Evolutionary conservation across 106 monocot genomes (phyloP), one percentile per base, ranked within the genome.

Genomic region (Acanthochlamys bracteata): DNA sequence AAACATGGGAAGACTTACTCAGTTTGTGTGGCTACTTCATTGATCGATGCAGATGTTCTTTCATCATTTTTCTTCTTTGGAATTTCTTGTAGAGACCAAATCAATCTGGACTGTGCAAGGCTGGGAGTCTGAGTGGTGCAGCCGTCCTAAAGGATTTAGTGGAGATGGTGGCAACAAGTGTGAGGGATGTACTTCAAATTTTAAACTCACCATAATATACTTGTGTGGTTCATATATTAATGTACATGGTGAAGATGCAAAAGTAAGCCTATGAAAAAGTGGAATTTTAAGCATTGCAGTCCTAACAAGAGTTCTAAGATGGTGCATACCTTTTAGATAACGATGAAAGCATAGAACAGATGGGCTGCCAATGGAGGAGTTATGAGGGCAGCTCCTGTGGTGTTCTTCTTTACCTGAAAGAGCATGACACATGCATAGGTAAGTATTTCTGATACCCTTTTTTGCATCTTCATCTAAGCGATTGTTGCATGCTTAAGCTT

Each of bases 361-460:
- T 13, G 13, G 77, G 66, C 2, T 77, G 77, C 26, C 77, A 77
- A 21, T 77, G 71, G 77, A 71, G 77, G 22, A 72, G 77, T 61
- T 77, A 77, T n/a, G 71, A 96, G 26, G 90, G 95, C 73, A 80
- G 87, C 63, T 96, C 90, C 53, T 39, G 69, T 21, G 78, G 80
- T 27, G 82, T 78, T 74, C 64, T 77, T 51, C 70, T 96, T 26
- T 96, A 96, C 73, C 90, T 96, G 59, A 82, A 57, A 53, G 95
- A 95, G 57, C 95, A 95, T 60, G 95, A 95, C 64, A 84, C 84
- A 51, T 95, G 95, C 78, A 90, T 95, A 73, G 84, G 95, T 95
- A 63, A 74, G 84, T 70, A 10, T 59, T 12, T 63, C 15, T 71
- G 0, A 40, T 21, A 11, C 55, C 24, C 21, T 57, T n/a, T n/a